phyloP scores from a whole-genome alignment of 257 asterid genomes.

The Echium plantagineum region DNA sequence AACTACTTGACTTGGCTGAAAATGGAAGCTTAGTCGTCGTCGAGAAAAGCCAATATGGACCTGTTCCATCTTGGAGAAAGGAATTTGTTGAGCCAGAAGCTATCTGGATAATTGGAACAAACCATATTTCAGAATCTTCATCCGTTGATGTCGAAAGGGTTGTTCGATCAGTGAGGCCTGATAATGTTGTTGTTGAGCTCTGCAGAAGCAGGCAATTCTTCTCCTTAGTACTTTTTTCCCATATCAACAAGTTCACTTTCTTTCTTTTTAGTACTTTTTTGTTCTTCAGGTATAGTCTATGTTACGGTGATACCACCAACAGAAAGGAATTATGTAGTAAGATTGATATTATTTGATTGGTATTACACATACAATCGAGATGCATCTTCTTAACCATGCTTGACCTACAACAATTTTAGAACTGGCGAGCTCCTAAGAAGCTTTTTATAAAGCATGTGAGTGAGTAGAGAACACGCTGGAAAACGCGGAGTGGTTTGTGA shows the following conservation, averaged over 20 bases:
- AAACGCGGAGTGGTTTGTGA: too few species aligned
- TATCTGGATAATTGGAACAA: slow-evolving; percentile 74
- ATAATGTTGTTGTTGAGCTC: slow-evolving; percentile 86
- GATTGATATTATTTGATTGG: too few species aligned
- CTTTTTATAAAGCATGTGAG: too few species aligned
- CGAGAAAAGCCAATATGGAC: slow-evolving; percentile 52
- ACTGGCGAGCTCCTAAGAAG: too few species aligned
- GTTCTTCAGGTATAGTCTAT: too few species aligned
- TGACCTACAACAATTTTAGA: too few species aligned
- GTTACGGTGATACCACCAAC: too few species aligned
- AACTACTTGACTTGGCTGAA: slow-evolving; percentile 58
- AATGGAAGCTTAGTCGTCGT: slow-evolving; percentile 57
- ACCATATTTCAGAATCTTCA: slow-evolving; percentile 52
- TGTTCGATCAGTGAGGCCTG: slow-evolving; percentile 52
- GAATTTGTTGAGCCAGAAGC: slow-evolving; percentile 80
- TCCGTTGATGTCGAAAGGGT: slow-evolving; percentile 65
- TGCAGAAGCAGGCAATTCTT: slow-evolving; percentile 87
- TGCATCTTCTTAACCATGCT: too few species aligned
- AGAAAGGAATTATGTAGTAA: too few species aligned
- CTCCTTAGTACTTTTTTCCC: not conserved
- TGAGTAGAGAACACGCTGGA: too few species aligned
- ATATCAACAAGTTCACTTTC: slow-evolving; percentile 1
- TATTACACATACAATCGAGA: too few species aligned
- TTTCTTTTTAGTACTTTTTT: slow-evolving; percentile 17
- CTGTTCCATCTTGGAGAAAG: slow-evolving; percentile 73